Evolutionary conservation across 176 grass and related monocot genomes (phyloP), one percentile per base, ranked within the genome.

Genomic region (Stipa capillata): DNA sequence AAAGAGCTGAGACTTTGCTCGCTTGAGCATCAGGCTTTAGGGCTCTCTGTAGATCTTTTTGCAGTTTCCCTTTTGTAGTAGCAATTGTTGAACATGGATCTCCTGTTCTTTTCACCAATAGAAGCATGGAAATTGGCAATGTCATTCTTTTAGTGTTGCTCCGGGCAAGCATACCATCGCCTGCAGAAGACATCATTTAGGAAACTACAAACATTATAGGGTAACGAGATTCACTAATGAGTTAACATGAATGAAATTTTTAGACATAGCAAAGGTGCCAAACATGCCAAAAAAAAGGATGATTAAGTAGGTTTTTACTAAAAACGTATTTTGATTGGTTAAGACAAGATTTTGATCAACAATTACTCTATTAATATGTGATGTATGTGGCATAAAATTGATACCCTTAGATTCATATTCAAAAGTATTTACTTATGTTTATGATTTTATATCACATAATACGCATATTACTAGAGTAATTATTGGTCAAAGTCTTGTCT

Each of bases 31-130:
- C 52, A 83, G 28, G 55, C n/a, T 49, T 59, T 82, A 85, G 71
- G 13, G 37, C 72, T 77, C 82, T 85, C 72, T 85, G 36, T 56
- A 47, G 25, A 76, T 70, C 29, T 58, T 82, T 69, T 72, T 85
- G 18, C 72, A 82, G 87, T 51, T 66, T 71, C 76, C 44, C 21
- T 52, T 76, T 85, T 81, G 48, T 42, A 77, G 72, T 47, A 49
- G 82, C n/a, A 72, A 28, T 72, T 47, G 47, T 48, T 77, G 23
- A 48, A 72, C 31, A 77, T 85, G 72, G 72, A 78, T 85, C 78
- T 65, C 83, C 64, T 78, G 77, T 63, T 82, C 56, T 76, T 61
- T 73, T 53, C 55, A 82, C 64, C 65, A 82, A 77, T 57, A 82
- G 82, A 85, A 89, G 78, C 56, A 72, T 18, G 0, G 32, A 66